Evolutionary conservation across 768 basidiomycete genomes (phyloP), one percentile per base, ranked within the genome.

Genomic region (Sarcomyxa edulis): DNA sequence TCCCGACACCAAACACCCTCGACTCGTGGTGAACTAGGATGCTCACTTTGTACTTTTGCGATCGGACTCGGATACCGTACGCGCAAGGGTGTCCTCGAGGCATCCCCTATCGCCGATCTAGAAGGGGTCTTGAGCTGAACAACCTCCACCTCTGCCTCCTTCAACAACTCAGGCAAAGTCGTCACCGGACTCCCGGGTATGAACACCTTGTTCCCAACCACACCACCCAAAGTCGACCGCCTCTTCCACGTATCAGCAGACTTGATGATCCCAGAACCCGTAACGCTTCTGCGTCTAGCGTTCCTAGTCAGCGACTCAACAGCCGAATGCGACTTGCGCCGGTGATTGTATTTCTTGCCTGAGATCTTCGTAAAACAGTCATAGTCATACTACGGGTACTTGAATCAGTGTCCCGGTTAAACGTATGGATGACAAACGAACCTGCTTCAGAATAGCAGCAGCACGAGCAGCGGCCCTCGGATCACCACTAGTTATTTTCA

Each of bases 371-470:
- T 79, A 50, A 84, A 77, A 52, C 88, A 85, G 49, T 94, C 91
- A 48, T 89, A 86, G 59, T 93, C 83, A 50, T 94, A 83, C 84
- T 90, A 42, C 15, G 16, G 16, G n/a, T n/a, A 27, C n/a, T n/a
- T 35, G 6, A 24, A 36, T 35, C 42, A 37, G 29, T 28, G 29
- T n/a, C 40, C 12, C 19, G 18, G 22, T 21, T 15, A 26, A 5
- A 14, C 18, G 21, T 5, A 26, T 14, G 27, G 6, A 32, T 16
- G 36, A 30, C 37, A 22, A n/a, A 57, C 77, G n/a, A 34, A 89
- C 90, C 70, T 88, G 74, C 59, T 86, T 91, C 49, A 96, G 66
- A 42, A 96, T 93, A 0, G 93, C 93, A 23, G 89, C 92, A n/a
- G 92, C 93, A 33, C 88, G 67, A 2, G 92, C 93, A 32, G 93